phyloP scores from a whole-genome alignment of 2,329 filamentous ascomycete species.

The Stachybotrys chlorohalonatus region DNA sequence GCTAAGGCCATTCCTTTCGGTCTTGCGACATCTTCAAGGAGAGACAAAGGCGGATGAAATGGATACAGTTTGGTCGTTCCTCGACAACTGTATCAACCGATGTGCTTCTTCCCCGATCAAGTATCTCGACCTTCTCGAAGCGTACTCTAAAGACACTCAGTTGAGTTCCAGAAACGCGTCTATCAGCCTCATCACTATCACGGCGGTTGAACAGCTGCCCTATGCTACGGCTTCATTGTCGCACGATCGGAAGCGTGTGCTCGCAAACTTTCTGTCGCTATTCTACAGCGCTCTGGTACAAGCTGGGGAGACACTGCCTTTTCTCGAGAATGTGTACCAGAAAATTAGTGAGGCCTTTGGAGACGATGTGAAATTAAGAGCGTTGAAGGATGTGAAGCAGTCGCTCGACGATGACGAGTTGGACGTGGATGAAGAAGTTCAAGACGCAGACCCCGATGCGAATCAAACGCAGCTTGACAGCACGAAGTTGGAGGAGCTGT shows the following conservation, averaged over 20 bases:
- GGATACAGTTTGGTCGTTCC: constrained; percentile 52
- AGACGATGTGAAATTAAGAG: constrained; percentile 7
- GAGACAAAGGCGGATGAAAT: constrained; percentile 15
- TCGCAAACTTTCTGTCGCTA: constrained; percentile 49
- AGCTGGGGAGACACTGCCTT: background rate
- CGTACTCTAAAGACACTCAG: constrained; percentile 22
- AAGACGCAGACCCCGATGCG: constrained; percentile 1
- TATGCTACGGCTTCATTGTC: constrained; percentile 50
- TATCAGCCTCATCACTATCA: constrained; percentile 56
- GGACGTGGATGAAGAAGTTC: constrained; percentile 5
- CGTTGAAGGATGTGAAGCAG: constrained; percentile 1
- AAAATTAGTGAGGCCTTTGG: constrained; percentile 22
- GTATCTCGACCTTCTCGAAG: constrained; percentile 64
- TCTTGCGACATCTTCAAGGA: constrained; percentile 13
- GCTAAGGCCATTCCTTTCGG: constrained; percentile 36
- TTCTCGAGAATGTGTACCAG: constrained; percentile 18
- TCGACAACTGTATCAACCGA: constrained; percentile 76
- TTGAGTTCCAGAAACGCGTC: constrained; percentile 11
- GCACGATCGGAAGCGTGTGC: constrained; percentile 29
- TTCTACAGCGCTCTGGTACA: constrained; percentile 36
- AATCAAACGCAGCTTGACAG: constrained; percentile 16
- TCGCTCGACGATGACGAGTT: constrained; percentile 8
- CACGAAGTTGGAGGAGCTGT: constrained; percentile 41
- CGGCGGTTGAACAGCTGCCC: constrained; percentile 68
- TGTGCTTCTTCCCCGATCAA: constrained; percentile 71